These are phyloP conservation scores for Apiotrichum montevideense DNA, from an alignment of 1,284 basidiomycete species.

Conservation along the genomic window DNA sequence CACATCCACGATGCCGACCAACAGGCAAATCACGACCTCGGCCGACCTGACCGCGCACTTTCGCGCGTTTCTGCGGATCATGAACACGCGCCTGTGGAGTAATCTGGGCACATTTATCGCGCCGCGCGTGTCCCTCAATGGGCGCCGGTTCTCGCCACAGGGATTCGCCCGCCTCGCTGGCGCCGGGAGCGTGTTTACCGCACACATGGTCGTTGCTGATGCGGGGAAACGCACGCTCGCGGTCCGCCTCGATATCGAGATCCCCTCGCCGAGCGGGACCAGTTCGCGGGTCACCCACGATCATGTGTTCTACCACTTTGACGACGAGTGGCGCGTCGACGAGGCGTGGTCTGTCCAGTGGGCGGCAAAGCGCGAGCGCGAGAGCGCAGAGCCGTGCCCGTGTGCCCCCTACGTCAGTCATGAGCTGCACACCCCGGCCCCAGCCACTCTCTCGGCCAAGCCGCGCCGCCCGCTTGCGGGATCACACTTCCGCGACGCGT, in stretches of 20 bases:
- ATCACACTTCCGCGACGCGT: no score
- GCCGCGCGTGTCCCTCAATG: neutral
- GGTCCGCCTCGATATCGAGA: slow-evolving; percentile 9
- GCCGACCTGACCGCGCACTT: slow-evolving; percentile 13
- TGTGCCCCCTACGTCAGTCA: no score
- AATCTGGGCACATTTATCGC: slow-evolving; percentile 3
- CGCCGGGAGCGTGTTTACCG: neutral
- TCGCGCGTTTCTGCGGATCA: slow-evolving; percentile 7
- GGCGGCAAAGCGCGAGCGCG: no score
- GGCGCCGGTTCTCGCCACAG: neutral
- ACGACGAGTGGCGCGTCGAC: slow-evolving; percentile 13
- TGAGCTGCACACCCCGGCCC: no score
- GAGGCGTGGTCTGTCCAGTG: slow-evolving; percentile 2
- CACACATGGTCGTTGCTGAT: slow-evolving; percentile 10
- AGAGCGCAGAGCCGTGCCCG: no score
- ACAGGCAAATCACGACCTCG: neutral
- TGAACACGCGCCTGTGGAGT: slow-evolving; percentile 7
- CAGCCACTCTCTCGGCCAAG: no score
- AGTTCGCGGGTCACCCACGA: neutral
- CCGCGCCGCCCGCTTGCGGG: no score
- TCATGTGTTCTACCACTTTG: slow-evolving; percentile 16
- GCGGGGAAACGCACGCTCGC: slow-evolving; percentile 9
- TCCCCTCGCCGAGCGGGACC: neutral
- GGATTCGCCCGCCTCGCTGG: neutral
- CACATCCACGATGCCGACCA: neutral